Evolutionary conservation across 1,284 basidiomycete species (phyloP).

Genomic region (Melampsora larici-populina): DNA sequence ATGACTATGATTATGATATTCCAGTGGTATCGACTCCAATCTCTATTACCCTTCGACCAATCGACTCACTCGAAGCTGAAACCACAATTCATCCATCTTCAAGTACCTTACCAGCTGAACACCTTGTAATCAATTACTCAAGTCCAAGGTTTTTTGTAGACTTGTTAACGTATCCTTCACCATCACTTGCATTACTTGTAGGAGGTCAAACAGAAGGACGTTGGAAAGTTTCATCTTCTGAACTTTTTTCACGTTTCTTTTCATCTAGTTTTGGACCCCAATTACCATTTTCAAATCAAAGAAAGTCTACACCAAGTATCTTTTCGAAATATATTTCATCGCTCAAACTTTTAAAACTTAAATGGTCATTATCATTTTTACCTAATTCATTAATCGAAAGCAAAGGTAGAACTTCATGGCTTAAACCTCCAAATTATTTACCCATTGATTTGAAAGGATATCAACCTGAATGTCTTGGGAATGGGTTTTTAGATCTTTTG

Average conservation of each 20-base stretch:
- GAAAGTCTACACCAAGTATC: too few relatives aligned
- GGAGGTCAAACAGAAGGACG: constrained; percentile 47
- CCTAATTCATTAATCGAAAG: too few relatives aligned
- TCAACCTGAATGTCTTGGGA: too few relatives aligned
- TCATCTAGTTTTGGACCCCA: constrained; percentile 44
- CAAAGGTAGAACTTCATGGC: too few relatives aligned
- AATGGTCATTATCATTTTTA: too few relatives aligned
- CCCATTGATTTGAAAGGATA: too few relatives aligned
- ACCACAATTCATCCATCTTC: constrained; percentile 46
- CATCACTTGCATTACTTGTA: constrained; percentile 57
- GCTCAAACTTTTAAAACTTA: too few relatives aligned
- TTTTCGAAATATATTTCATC: too few relatives aligned
- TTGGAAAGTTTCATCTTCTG: constrained; percentile 54
- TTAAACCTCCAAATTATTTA: too few relatives aligned
- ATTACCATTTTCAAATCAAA: neutral
- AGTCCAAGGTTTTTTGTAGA: constrained; percentile 62
- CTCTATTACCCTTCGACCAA: constrained; percentile 56
- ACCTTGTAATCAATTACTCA: constrained; percentile 59
- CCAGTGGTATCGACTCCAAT: constrained; percentile 46
- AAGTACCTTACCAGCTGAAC: constrained; percentile 21
- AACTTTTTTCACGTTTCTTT: constrained; percentile 57
- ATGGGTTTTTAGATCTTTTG: too few relatives aligned
- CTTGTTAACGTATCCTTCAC: constrained; percentile 59
- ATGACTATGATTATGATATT: constrained; percentile 53
- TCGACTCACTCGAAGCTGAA: constrained; percentile 53